Evolutionary conservation across 495 filamentous ascomycete genomes (phyloP), one percentile per base, ranked within the genome.

Genomic region (Bacidia gigantensis): DNA sequence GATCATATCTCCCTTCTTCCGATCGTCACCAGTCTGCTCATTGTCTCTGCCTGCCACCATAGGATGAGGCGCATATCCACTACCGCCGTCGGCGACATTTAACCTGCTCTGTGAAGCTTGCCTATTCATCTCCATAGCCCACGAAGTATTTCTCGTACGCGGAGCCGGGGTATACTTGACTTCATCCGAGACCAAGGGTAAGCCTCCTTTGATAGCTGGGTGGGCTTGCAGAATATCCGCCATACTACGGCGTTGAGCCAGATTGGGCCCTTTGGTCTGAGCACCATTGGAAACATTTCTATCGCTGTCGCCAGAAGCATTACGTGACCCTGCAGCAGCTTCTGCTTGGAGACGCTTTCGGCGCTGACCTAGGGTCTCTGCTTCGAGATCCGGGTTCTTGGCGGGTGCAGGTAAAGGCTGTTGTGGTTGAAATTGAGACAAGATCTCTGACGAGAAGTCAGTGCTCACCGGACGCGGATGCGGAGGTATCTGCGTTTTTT

Each of bases 301-400:
- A 52, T 66, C 58, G 53, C 60, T 65, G 49, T 64, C 41, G 54
- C 62, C 57, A n/a, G 57, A 65, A 21, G 61, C 57, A 38, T 56
- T 43, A 52, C 60, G 64, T 29, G 54, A 59, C 55, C 59, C 71
- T 66, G 65, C 74, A 54, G 81, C 73, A 11, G 73, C 73, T 66
- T 90, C 84, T 42, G 76, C 80, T 64, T 89, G 85, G 1, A 98
- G 74, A 12, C 92, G 79, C 53, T 73, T 78, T 2, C 88, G 81
- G 7, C 90, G 81, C 62, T 97, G 87, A 11, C 81, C 92, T 2
- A 98, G 76, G 0, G 89, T 95, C 63, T 98, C 90, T 56, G 95
- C 86, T 52, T 79, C 84, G 42, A 64, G 62, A 12, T 61, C 64
- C 12, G 63, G 59, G 3, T 61, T 59, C 46, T 61, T 68, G 47